A percentile compares a stretch with the other conserved stretches of the same genome.
Conservation (phyloP, 192 early-diverging fungal species). For the Pecoramyces ruminantium region DNA sequence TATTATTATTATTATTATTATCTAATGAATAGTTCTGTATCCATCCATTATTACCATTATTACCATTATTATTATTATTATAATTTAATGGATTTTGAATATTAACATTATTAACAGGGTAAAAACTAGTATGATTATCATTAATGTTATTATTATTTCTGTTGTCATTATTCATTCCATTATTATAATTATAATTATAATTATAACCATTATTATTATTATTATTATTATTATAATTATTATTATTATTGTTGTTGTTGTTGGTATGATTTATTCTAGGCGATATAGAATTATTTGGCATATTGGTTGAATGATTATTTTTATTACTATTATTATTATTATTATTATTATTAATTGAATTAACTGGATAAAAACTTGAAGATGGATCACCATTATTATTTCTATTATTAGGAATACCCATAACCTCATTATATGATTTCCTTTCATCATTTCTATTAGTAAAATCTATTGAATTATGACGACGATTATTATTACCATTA, state of each 20-base stretch:
- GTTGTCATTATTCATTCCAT: neutral
- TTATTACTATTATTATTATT: neutral
- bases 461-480: no score
- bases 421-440: neutral
- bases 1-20: neutral
- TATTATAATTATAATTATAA: neutral
- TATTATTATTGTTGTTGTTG: neutral
- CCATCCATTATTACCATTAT: neutral
- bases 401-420: neutral
- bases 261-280: neutral
- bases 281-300: neutral
- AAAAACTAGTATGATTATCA: neutral
- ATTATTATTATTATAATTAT: neutral
- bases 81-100: neutral
- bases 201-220: neutral
- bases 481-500: no score
- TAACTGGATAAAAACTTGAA: neutral
- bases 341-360: neutral
- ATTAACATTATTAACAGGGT: neutral
- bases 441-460: no score
- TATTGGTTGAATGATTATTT: no score
- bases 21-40: neutral
- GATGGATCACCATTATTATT: neutral
- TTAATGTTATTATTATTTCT: neutral
- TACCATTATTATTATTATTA: neutral